phyloP scores from a whole-genome alignment of 257 asterid genomes.

The Jasminum sambac region DNA sequence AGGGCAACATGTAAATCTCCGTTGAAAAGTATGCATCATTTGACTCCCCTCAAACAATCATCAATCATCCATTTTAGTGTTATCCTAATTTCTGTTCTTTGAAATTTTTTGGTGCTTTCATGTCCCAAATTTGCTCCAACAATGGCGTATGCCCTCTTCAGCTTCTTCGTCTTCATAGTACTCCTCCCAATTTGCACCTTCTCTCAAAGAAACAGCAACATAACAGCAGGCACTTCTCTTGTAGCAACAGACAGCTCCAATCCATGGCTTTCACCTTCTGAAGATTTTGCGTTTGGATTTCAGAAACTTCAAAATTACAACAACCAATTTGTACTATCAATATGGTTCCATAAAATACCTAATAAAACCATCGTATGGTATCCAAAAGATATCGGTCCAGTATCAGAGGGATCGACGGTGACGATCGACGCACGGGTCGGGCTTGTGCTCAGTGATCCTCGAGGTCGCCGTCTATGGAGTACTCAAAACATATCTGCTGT shows the following conservation, averaged over 20 bases:
- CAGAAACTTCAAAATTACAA: slow-evolving; percentile 18
- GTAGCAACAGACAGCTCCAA: slow-evolving; percentile 32
- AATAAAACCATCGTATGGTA: slow-evolving; percentile 55
- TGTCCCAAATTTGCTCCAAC: background rate
- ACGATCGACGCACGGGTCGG: slow-evolving; percentile 31
- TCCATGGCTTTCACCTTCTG: slow-evolving; percentile 62
- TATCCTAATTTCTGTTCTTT: background rate
- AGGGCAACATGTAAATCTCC: no score
- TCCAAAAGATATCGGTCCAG: slow-evolving; percentile 26
- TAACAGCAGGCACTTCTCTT: slow-evolving; percentile 29
- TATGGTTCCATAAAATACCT: slow-evolving; percentile 53
- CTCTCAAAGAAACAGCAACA: slow-evolving; percentile 35
- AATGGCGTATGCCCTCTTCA: slow-evolving; percentile 14
- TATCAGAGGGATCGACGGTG: slow-evolving; percentile 40
- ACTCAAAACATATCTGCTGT: slow-evolving; percentile 6
- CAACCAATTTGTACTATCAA: slow-evolving; percentile 38
- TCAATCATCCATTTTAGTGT: slow-evolving; percentile 25
- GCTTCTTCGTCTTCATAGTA: slow-evolving; percentile 14
- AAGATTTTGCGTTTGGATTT: slow-evolving; percentile 67
- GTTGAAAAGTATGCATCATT: no score
- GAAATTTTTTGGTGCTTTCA: background rate
- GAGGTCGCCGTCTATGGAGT: slow-evolving; percentile 26
- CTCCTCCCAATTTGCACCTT: slow-evolving; percentile 18
- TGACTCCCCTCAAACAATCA: no score
- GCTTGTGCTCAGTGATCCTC: slow-evolving; percentile 41